phyloP scores from a whole-genome alignment of 208 protist genomes.

The Trypanosoma mega region DNA sequence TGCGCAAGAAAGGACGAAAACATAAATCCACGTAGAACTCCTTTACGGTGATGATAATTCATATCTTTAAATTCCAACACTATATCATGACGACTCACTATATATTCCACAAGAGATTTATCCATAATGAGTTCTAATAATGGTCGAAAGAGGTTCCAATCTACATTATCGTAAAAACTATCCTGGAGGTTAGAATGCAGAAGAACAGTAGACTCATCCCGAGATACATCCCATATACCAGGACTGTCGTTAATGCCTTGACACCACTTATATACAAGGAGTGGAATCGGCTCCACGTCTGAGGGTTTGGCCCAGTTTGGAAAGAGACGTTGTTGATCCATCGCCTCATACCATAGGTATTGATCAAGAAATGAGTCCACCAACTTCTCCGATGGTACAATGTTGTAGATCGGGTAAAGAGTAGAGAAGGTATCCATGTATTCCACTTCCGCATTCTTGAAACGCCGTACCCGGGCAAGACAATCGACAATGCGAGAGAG shows the following conservation, averaged over 20 bases:
- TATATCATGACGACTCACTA: conserved; percentile 99
- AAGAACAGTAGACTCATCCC: conserved; percentile 98
- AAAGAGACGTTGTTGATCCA: conserved; percentile 99
- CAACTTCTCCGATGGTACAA: conserved; percentile 99
- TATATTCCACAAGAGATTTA: conserved; percentile 99
- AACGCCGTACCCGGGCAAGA: conserved; percentile 98
- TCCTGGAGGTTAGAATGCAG: conserved; percentile 97
- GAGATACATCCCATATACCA: conserved; percentile 97
- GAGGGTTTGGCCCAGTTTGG: conserved; percentile 99
- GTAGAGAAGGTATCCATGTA: conserved; percentile 99
- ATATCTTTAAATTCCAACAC: conserved; percentile 99
- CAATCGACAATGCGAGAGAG: conserved; percentile 99
- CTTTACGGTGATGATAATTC: conserved; percentile 99
- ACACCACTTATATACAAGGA: conserved; percentile 99
- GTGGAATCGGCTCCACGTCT: conserved; percentile 98
- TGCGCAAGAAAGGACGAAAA: conserved; percentile 99
- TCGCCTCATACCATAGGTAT: conserved; percentile 99
- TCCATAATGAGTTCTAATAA: conserved; percentile 99
- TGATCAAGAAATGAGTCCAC: conserved; percentile 99
- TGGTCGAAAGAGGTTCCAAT: conserved; percentile 99
- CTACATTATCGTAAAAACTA: conserved; percentile 99
- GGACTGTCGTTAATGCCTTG: conserved; percentile 99
- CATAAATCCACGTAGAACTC: conserved; percentile 99
- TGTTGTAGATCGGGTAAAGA: conserved; percentile 99
- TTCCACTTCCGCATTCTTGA: conserved; percentile 99